Base-by-base conservation (phyloP, 192 early-diverging fungal genomes). In the Endogone sp. region DNA sequence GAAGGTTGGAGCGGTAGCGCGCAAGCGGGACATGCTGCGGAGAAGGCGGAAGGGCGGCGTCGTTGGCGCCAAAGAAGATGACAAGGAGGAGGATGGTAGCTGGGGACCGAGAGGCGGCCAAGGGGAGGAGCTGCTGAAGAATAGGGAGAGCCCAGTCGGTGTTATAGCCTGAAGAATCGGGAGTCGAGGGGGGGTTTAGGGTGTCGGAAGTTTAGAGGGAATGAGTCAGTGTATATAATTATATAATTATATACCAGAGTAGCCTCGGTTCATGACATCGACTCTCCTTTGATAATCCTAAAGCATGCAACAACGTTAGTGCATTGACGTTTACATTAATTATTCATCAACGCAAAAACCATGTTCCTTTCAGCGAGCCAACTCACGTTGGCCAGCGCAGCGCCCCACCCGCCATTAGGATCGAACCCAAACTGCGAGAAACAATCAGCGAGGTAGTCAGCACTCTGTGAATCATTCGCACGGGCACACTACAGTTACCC, bases 41-140 rank as follows among this genome's bases (percentile, higher is more conserved):
- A 3, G 78, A 76, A 4, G 63, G 66, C 2, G 71, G 71, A 25
- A 87, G 58, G 0, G 80, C 82, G 0, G 91, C 84, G 73, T 97
- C 95, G 71, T 95, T 94, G 9, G 95, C 85, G 26, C 95, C 95
- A 62, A 93, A 84, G 62, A 91, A 92, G 24, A 97, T 69, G n/a
- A 82, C 83, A 72, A 93, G 70, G 29, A 93, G 79, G 13, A 74
- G 72, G 29, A 90, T 77, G 20, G 77, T 68, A n/a, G n/a, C n/a
- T n/a, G n/a, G n/a, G 2, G 84, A 29, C 3, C 32, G 26, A 31
- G 64, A 11, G 31, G 29, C 21, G 23, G 65, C 21, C 23, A 64
- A 54, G 21, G 82, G 85, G 0, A 94, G 74, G 26, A 92, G 71
- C 37, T 79, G 72, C 2, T 68, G 70, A 1, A 89, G 79, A 10